Evolutionary conservation across 257 asterid species (phyloP).

Genomic region (Solanum raphanifolium): DNA sequence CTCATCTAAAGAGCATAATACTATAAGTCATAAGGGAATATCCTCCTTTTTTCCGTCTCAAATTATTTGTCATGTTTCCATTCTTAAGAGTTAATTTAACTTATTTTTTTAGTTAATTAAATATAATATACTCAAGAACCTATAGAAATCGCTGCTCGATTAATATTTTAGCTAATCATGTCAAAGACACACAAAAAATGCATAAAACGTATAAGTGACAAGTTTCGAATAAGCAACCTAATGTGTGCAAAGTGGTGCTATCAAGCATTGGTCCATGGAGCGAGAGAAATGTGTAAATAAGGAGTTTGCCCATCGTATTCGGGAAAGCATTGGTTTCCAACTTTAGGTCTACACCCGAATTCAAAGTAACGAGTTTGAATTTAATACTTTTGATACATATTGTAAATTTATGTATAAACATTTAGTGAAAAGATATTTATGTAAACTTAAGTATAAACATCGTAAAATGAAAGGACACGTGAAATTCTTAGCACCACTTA

Average conservation of each 20-base stretch:
- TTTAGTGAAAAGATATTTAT: neutral
- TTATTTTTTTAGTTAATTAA: neutral
- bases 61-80: neutral
- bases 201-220: no score
- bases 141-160: neutral
- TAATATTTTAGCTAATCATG: no score
- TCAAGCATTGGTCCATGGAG: no score
- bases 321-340: neutral
- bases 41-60: neutral
- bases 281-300: no score
- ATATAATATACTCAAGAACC: neutral
- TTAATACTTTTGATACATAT: no score
- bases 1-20: neutral
- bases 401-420: neutral
- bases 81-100: neutral
- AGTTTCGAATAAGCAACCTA: no score
- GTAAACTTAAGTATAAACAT: no score
- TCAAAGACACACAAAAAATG: no score
- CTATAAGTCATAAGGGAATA: neutral
- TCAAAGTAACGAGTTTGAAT: neutral
- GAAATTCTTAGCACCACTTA: neutral
- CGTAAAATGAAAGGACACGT: no score
- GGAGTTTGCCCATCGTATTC: no score
- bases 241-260: no score
- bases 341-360: no score